These are phyloP conservation scores for Tilletia caries DNA, from an alignment of 1,284 basidiomycete genomes.

Conservation along the genomic window DNA sequence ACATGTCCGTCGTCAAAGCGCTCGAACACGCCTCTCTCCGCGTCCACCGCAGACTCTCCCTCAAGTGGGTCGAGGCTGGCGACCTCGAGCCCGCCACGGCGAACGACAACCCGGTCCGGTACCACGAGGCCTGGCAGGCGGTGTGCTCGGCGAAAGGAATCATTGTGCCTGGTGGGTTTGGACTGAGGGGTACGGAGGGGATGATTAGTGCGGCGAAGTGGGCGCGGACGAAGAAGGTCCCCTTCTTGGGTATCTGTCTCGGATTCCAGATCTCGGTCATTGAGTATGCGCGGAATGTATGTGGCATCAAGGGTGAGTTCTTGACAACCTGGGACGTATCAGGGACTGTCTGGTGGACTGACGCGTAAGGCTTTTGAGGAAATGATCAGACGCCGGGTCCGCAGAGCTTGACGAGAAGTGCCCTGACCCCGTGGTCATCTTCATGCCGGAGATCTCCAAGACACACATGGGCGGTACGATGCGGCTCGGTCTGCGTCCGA, in stretches of 20 bases:
- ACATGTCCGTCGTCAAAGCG: conserved; percentile 97
- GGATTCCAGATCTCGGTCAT: conserved; percentile 97
- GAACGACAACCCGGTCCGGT: conserved; percentile 74
- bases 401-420: conserved; percentile 69
- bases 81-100: conserved; percentile 81
- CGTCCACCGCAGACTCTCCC: conserved; percentile 67
- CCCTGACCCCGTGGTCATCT: conserved; percentile 76
- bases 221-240: conserved; percentile 89
- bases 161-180: conserved; percentile 80
- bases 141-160: conserved; percentile 72
- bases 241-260: conserved; percentile 94
- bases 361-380: no score
- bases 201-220: conserved; percentile 97
- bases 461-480: conserved; percentile 99
- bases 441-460: conserved; percentile 98
- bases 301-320: conserved; percentile 60
- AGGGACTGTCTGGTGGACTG: no score
- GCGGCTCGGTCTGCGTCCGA: conserved; percentile 90
- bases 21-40: conserved; percentile 94
- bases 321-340: no score
- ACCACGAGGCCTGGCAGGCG: conserved; percentile 92
- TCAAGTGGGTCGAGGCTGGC: conserved; percentile 87
- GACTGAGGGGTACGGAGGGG: conserved; percentile 86
- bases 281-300: conserved; percentile 86
- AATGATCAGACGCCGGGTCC: conserved; percentile 87